Base-by-base conservation (phyloP, 106 monocot species). In the Xerophyta viscosa region DNA sequence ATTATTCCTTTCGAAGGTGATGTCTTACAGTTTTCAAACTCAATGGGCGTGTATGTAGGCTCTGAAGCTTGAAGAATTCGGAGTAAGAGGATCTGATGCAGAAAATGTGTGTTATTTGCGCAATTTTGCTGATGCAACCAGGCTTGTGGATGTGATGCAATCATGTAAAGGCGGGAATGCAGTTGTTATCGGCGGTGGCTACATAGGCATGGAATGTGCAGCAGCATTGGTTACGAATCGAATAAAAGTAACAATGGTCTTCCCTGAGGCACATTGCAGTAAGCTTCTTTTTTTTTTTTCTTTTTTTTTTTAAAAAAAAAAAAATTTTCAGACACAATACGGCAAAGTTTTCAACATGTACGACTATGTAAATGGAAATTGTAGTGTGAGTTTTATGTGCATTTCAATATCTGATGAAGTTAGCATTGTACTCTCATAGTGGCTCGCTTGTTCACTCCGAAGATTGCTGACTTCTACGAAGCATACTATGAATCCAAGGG, bases 191-290 rank as follows among this genome's bases (percentile, higher is more conserved):
- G 96, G 96, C 43, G 96, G 96, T 56, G 96, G 96, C 15, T 96
- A 96, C 60, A 82, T 96, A 31, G 96, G 96, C 26, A 96, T 96
- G 96, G 96, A 96, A 62, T 96, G 96, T 73, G 75, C 96, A 42
- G 96, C 96, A 66, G 84, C 96, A 22, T 45, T 96, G 20, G 78
- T 82, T 51, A 89, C 78, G 17, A 89, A 85, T 52, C 66, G 71
- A 62, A 72, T 89, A 44, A 89, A 79, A 70, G 88, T 82, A n/a
- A 89, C 96, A 42, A 85, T 88, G 81, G 88, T 96, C 57, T 96
- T 96, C 52, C 96, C 88, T 31, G 89, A 89, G 61, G 65, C 72
- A 47, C 96, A 96, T 67, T 89, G 81, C 47, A 96, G 96, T 96
- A 82, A 78, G 81, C 63, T 20, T 17, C 9, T 14, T 8, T 44